Percentiles rank a stretch among this genome's conserved stretches.
phyloP scores from a whole-genome alignment of 495 filamentous ascomycete species.

The Talaromyces stipitatus region DNA sequence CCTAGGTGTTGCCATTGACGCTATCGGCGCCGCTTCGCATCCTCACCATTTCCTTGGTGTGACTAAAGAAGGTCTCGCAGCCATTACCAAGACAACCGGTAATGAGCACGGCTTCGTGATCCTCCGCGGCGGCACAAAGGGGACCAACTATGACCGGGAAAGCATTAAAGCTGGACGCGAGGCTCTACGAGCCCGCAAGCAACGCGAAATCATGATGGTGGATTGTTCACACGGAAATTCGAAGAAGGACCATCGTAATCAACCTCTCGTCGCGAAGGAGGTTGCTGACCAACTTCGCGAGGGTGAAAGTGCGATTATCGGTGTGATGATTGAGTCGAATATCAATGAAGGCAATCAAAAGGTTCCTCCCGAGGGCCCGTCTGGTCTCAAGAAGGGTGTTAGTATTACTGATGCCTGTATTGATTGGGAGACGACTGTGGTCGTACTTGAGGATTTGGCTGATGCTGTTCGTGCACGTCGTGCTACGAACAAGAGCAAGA shows the following conservation, averaged over 20 bases:
- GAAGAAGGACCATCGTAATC: constrained; percentile 66
- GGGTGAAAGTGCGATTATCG: constrained; percentile 83
- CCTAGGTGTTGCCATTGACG: constrained; percentile 89
- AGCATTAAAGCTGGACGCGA: constrained; percentile 73
- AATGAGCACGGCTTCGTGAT: constrained; percentile 98
- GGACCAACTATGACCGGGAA: constrained; percentile 90
- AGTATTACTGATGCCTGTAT: constrained; percentile 98
- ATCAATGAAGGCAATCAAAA: constrained; percentile 95
- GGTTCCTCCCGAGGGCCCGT: constrained; percentile 74
- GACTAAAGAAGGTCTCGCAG: constrained; percentile 95
- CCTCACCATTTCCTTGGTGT: constrained; percentile 98
- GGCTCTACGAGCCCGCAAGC: constrained; percentile 73
- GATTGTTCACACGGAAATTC: constrained; percentile 89
- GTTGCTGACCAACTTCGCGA: constrained; percentile 78
- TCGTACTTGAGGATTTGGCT: constrained; percentile 79
- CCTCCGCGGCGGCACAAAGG: constrained; percentile 79
- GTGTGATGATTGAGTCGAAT: constrained; percentile 98
- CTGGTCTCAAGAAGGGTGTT: constrained; percentile 79
- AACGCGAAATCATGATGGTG: constrained; percentile 89
- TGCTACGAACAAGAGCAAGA: constrained; percentile 22
- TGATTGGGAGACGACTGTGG: constrained; percentile 82
- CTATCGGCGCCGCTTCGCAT: constrained; percentile 83
- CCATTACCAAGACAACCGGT: constrained; percentile 84
- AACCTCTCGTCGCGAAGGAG: constrained; percentile 81
- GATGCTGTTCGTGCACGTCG: constrained; percentile 74